These are phyloP conservation scores for Calonectria naviculata DNA, from an alignment of 2,329 filamentous ascomycete genomes.

Conservation along the genomic window DNA sequence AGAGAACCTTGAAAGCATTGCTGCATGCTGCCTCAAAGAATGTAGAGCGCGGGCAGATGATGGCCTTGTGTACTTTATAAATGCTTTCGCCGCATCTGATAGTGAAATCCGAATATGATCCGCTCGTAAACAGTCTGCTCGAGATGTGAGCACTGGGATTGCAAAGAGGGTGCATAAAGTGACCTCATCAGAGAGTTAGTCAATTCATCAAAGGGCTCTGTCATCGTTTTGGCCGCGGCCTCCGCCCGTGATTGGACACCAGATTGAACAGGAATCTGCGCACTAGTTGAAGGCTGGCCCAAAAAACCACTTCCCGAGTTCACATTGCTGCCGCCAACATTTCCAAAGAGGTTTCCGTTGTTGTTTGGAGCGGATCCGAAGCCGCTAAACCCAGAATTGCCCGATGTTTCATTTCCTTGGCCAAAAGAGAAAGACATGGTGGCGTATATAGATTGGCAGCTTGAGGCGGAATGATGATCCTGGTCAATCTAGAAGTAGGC, in stretches of 20 bases:
- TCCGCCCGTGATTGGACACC: background rate
- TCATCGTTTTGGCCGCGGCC: background rate
- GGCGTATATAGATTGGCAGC: background rate
- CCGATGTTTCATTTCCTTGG: background rate
- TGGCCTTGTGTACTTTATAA: constrained; percentile 16
- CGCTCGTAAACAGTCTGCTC: background rate
- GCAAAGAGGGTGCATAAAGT: background rate
- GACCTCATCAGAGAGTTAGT: constrained; percentile 3
- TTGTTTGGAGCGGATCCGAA: background rate
- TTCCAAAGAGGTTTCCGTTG: background rate
- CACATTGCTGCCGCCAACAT: background rate
- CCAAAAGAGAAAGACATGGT: background rate
- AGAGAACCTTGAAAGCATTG: background rate
- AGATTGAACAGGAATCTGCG: background rate
- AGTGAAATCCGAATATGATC: constrained; percentile 22
- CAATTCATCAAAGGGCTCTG: constrained; percentile 1
- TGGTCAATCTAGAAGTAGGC: background rate
- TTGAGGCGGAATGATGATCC: background rate
- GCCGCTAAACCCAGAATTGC: background rate
- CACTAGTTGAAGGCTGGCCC: background rate
- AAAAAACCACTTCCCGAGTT: background rate
- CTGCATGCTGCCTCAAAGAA: constrained; percentile 15
- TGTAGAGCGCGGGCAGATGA: constrained; percentile 18
- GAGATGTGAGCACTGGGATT: background rate
- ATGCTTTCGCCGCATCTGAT: background rate